These are phyloP conservation scores for Letharia columbiana DNA, from an alignment of 495 filamentous ascomycete genomes.

Conservation along the genomic window DNA sequence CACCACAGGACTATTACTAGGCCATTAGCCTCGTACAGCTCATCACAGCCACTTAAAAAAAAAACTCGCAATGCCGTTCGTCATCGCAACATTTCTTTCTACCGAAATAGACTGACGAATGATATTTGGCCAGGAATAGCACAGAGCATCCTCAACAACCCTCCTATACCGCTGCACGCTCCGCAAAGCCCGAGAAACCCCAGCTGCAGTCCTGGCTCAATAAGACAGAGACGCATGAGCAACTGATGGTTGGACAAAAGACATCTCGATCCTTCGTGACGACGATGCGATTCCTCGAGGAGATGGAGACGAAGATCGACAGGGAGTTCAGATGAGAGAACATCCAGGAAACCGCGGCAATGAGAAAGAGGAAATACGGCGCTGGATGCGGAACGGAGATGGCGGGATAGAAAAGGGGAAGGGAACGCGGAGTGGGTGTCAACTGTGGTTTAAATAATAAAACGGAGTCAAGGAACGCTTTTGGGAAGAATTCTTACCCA, in stretches of 20 bases:
- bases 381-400: neutral
- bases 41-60: neutral
- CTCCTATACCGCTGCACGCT: neutral
- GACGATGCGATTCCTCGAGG: neutral
- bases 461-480: too few species aligned
- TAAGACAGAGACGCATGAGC: conserved; percentile 12
- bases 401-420: neutral
- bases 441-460: too few species aligned
- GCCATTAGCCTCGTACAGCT: neutral
- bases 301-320: neutral
- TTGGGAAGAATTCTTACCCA: too few species aligned
- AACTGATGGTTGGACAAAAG: neutral
- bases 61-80: neutral
- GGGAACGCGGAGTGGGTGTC: too few species aligned
- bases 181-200: neutral
- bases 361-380: neutral
- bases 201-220: conserved; percentile 12
- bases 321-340: neutral
- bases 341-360: neutral
- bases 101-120: neutral
- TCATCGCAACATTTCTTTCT: neutral
- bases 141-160: neutral
- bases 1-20: neutral
- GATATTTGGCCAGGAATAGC: neutral
- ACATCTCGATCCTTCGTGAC: neutral